phyloP scores from a whole-genome alignment of 352 stramenopile species.

The Globisporangium cederbergense region DNA sequence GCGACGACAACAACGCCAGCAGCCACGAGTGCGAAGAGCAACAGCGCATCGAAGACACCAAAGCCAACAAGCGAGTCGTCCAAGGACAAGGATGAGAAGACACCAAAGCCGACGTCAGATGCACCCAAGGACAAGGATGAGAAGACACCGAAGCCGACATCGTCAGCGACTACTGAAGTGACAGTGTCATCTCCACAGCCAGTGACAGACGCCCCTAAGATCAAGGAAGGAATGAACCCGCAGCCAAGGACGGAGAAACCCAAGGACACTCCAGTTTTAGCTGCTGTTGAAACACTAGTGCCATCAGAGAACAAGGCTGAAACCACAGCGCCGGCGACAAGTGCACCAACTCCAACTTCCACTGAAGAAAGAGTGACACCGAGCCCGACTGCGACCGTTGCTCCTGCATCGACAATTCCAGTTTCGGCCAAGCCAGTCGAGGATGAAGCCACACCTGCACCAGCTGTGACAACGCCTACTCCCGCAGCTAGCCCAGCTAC shows the following conservation, averaged over 20 bases:
- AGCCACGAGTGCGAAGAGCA: background rate
- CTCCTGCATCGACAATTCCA: too few relatives aligned
- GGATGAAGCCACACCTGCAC: background rate
- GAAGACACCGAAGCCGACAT: background rate
- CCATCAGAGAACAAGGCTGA: too few relatives aligned
- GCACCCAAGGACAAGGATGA: background rate
- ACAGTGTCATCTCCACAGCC: background rate
- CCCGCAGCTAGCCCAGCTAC: background rate
- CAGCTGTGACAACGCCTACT: background rate
- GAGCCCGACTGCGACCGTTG: too few relatives aligned
- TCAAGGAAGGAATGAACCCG: too few relatives aligned
- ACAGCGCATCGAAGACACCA: background rate
- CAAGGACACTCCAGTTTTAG: too few relatives aligned
- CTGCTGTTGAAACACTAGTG: too few relatives aligned
- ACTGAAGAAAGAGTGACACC: too few relatives aligned
- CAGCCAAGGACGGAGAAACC: too few relatives aligned
- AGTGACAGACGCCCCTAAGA: too few relatives aligned
- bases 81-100: constrained; percentile 3
- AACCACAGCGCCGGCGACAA: too few relatives aligned
- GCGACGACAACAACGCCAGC: background rate
- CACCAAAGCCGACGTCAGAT: background rate
- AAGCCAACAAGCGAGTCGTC: background rate
- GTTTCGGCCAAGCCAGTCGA: too few relatives aligned
- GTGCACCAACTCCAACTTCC: too few relatives aligned
- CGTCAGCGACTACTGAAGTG: background rate